These are phyloP conservation scores for Aspergillus nanangensis DNA, from an alignment of 495 filamentous ascomycete genomes.

Conservation along the genomic window DNA sequence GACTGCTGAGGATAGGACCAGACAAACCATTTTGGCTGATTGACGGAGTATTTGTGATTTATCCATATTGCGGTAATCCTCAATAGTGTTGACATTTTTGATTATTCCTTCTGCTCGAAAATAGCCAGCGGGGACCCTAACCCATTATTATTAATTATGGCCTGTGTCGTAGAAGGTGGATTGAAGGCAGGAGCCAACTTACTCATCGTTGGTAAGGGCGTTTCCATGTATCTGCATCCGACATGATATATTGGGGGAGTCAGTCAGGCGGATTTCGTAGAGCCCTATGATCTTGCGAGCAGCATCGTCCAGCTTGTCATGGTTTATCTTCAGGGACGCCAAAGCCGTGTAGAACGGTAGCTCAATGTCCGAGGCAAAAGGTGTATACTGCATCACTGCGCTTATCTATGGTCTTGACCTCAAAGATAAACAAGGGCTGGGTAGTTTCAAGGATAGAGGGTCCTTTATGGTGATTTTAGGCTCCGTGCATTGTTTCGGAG, in stretches of 20 bases:
- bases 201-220: conserved; percentile 80
- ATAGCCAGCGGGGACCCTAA: conserved; percentile 65
- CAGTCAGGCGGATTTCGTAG: conserved; percentile 74
- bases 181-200: too few species aligned
- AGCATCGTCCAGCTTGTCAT: conserved; percentile 93
- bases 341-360: conserved; percentile 89
- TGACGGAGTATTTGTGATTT: conserved; percentile 67
- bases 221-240: conserved; percentile 85
- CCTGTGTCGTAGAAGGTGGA: too few species aligned
- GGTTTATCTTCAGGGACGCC: conserved; percentile 85
- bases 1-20: neutral
- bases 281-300: conserved; percentile 81
- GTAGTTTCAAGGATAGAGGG: too few species aligned
- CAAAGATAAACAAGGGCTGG: too few species aligned
- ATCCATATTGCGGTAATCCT: conserved; percentile 79
- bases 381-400: conserved; percentile 63
- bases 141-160: too few species aligned
- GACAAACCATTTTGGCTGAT: conserved; percentile 67
- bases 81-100: conserved; percentile 93
- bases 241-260: conserved; percentile 64
- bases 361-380: conserved; percentile 91
- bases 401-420: conserved; percentile 1
- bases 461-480: too few species aligned
- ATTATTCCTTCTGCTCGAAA: conserved; percentile 89
- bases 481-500: too few species aligned